Conservation (phyloP, 2,329 filamentous ascomycete genomes). For the Diatrype stigma region DNA sequence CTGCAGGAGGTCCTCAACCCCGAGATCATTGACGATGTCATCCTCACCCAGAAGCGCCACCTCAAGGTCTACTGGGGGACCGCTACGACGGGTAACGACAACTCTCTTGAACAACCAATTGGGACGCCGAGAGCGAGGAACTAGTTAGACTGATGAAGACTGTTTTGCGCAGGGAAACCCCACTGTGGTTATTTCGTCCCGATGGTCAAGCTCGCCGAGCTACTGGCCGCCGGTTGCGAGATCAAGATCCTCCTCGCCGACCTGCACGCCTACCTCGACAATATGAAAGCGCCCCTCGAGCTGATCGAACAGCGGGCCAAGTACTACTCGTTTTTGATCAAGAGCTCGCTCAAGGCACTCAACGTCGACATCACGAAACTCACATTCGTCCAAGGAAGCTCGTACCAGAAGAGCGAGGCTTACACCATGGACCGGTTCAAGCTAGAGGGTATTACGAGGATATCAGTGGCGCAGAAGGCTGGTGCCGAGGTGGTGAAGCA, state of each 20-base stretch:
- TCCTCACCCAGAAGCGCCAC: conserved; percentile 65
- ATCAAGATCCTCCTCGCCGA: conserved; percentile 75
- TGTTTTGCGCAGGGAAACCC: conserved; percentile 69
- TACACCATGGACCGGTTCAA: conserved; percentile 91
- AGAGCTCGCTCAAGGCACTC: conserved; percentile 68
- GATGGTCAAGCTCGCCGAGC: conserved; percentile 83
- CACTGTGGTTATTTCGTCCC: conserved; percentile 89
- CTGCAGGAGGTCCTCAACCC: conserved; percentile 78
- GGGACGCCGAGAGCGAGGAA: background rate
- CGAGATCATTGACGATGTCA: conserved; percentile 72
- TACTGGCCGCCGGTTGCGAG: conserved; percentile 79
- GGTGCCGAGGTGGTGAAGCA: conserved; percentile 96
- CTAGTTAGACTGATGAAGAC: background rate
- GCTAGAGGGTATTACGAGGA: conserved; percentile 66
- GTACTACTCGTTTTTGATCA: conserved; percentile 80
- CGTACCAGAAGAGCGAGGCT: conserved; percentile 67
- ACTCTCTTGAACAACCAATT: background rate
- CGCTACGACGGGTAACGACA: conserved; percentile 3
- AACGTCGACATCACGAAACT: conserved; percentile 76
- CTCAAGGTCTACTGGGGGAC: conserved; percentile 81
- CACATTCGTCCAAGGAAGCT: conserved; percentile 78
- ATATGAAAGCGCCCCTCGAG: conserved; percentile 82
- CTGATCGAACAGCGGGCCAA: conserved; percentile 76
- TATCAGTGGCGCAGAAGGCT: conserved; percentile 68
- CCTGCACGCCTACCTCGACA: conserved; percentile 74